phyloP scores from a whole-genome alignment of 257 asterid genomes.

The Paraleonurus japonicus region DNA sequence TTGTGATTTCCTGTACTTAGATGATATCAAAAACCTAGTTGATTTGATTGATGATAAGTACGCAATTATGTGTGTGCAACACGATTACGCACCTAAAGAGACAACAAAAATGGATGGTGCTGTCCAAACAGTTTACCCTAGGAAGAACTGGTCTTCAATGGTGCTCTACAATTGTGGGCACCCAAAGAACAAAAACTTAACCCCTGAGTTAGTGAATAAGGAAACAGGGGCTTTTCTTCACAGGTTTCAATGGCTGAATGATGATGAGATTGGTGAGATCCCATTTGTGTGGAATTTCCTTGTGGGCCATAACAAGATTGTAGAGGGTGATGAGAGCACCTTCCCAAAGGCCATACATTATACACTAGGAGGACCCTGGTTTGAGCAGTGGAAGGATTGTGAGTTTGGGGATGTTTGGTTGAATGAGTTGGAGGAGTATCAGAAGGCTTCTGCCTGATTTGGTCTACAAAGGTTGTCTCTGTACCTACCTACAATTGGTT shows the following conservation, averaged over 20 bases:
- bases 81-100: conserved; percentile 83
- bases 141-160: conserved; percentile 98
- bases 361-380: conserved; percentile 94
- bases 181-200: conserved; percentile 52
- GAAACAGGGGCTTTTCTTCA: conserved; percentile 81
- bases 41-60: conserved; percentile 63
- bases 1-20: conserved; percentile 77
- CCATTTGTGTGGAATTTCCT: conserved; percentile 88
- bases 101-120: conserved; percentile 93
- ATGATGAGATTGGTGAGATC: conserved; percentile 76
- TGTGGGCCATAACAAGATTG: conserved; percentile 74
- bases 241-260: conserved; percentile 82
- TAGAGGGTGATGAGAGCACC: conserved; percentile 55
- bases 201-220: conserved; percentile 75
- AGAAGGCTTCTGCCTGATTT: conserved; percentile 29
- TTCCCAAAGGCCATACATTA: conserved; percentile 76
- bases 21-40: conserved; percentile 57
- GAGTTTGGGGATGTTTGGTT: conserved; percentile 86
- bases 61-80: conserved; percentile 86
- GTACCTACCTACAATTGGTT: conserved; percentile 9
- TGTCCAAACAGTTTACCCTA: conserved; percentile 72
- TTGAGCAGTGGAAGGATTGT: conserved; percentile 88
- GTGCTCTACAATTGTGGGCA: conserved; percentile 83
- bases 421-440: conserved; percentile 65
- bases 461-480: conserved; percentile 4